Evolutionary conservation across 106 monocot genomes (phyloP).

Genomic region (Dactylorhiza incarnata): DNA sequence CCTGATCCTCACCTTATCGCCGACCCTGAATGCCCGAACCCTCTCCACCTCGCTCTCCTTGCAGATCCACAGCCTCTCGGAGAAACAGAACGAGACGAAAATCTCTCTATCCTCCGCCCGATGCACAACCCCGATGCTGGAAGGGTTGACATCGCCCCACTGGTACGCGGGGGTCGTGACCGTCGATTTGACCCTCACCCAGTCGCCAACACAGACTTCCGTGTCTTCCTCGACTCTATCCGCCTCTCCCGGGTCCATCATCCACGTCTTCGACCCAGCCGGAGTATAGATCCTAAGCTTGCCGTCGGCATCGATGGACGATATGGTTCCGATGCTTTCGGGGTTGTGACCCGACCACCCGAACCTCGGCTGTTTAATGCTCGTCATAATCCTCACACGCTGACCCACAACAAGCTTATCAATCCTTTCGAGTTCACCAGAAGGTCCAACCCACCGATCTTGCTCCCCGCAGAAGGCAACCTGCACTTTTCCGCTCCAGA

Average conservation of each 20-base stretch:
- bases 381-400: conserved; percentile 53
- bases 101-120: conserved; percentile 63
- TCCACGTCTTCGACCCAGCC: conserved; percentile 80
- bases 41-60: conserved; percentile 85
- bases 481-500: conserved; percentile 78
- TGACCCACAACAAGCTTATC: conserved; percentile 53
- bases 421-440: conserved; percentile 47
- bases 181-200: conserved; percentile 71
- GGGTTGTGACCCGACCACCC: conserved; percentile 93
- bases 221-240: conserved; percentile 70
- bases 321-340: conserved; percentile 67
- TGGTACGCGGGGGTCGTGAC: conserved; percentile 73
- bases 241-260: conserved; percentile 88
- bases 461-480: conserved; percentile 93
- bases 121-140: conserved; percentile 85
- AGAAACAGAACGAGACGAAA: conserved; percentile 82
- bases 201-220: conserved; percentile 68
- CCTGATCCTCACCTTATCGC: conserved; percentile 71
- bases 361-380: conserved; percentile 83
- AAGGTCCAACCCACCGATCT: conserved; percentile 78
- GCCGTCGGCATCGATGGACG: conserved; percentile 92
- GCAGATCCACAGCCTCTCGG: conserved; percentile 79
- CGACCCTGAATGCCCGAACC: conserved; percentile 66
- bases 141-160: conserved; percentile 85
- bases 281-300: conserved; percentile 85